phyloP scores from a whole-genome alignment of 768 basidiomycete species.

The Tulasnella sp. region DNA sequence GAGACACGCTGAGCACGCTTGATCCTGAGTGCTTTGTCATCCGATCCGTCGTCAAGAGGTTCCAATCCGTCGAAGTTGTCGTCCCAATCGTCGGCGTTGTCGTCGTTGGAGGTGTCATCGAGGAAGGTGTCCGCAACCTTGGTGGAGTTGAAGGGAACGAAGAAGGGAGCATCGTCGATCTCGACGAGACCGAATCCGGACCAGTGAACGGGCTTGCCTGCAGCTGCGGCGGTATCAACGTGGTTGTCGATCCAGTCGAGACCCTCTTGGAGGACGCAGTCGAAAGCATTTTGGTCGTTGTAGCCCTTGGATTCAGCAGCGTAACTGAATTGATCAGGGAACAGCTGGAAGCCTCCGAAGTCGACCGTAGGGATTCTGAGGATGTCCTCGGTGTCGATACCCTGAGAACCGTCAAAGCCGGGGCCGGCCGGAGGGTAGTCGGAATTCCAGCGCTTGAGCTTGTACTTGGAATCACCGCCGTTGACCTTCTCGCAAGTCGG shows the following conservation, averaged over 20 bases:
- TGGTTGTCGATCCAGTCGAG: constrained; percentile 60
- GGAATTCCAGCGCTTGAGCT: constrained; percentile 36
- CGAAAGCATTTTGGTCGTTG: constrained; percentile 46
- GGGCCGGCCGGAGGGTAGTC: constrained; percentile 45
- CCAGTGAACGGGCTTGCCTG: constrained; percentile 58
- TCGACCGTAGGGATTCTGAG: constrained; percentile 58
- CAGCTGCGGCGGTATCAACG: constrained; percentile 48
- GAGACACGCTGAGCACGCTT: too few relatives aligned
- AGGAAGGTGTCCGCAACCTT: background rate
- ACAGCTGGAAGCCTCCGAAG: constrained; percentile 63
- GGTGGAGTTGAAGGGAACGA: constrained; percentile 65
- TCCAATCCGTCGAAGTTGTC: too few relatives aligned
- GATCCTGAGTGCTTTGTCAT: too few relatives aligned
- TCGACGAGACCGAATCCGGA: constrained; percentile 68
- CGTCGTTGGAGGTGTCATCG: too few relatives aligned
- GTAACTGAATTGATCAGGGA: constrained; percentile 69
- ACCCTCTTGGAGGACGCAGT: constrained; percentile 57
- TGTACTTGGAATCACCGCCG: too few relatives aligned
- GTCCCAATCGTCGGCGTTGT: background rate
- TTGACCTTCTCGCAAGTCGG: constrained; percentile 54
- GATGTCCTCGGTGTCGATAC: constrained; percentile 73
- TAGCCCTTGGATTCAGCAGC: constrained; percentile 48
- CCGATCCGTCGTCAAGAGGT: background rate
- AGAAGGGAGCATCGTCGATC: constrained; percentile 54
- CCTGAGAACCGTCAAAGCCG: constrained; percentile 63